phyloP scores from a whole-genome alignment of 2,329 filamentous ascomycete species.

The Colletotrichum orchidophilum region DNA sequence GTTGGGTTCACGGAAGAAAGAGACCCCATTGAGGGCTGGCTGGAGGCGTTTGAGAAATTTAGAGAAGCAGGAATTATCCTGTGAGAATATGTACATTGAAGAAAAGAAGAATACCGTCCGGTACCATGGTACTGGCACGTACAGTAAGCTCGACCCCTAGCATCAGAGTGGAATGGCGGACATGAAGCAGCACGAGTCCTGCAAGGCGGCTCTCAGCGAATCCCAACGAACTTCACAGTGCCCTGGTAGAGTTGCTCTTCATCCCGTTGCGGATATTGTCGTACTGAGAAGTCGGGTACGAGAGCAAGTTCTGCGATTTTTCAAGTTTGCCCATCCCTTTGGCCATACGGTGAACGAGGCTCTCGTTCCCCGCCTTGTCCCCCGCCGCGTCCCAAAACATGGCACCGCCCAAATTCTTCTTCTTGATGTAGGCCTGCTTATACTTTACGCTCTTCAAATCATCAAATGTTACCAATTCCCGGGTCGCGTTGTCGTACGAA shows the following conservation, averaged over 20 bases:
- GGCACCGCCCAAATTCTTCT: slow-evolving; percentile 72
- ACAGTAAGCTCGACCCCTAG: too few relatives aligned
- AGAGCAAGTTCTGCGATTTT: slow-evolving; percentile 10
- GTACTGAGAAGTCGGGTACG: slow-evolving; percentile 19
- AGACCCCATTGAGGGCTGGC: slow-evolving; percentile 50
- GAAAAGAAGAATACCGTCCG: too few relatives aligned
- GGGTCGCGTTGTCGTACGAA: slow-evolving; percentile 69
- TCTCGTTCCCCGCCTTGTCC: slow-evolving; percentile 65
- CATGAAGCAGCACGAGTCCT: too few relatives aligned
- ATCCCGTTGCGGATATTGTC: slow-evolving; percentile 21
- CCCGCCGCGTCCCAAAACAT: slow-evolving; percentile 89
- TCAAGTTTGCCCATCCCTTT: slow-evolving; percentile 11
- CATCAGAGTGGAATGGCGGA: too few relatives aligned
- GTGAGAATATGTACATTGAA: not conserved
- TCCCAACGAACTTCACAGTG: not conserved
- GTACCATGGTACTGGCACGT: too few relatives aligned
- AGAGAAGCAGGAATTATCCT: slow-evolving; percentile 51
- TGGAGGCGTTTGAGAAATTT: slow-evolving; percentile 53
- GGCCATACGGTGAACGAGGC: slow-evolving; percentile 18
- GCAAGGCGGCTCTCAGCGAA: too few relatives aligned
- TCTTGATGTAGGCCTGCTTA: slow-evolving; percentile 74
- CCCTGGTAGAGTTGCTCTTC: not conserved
- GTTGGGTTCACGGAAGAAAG: slow-evolving; percentile 51
- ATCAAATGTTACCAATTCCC: slow-evolving; percentile 78
- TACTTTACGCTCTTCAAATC: slow-evolving; percentile 65